Conservation (phyloP, 1,284 basidiomycete species). For the Naganishia cerealis region DNA sequence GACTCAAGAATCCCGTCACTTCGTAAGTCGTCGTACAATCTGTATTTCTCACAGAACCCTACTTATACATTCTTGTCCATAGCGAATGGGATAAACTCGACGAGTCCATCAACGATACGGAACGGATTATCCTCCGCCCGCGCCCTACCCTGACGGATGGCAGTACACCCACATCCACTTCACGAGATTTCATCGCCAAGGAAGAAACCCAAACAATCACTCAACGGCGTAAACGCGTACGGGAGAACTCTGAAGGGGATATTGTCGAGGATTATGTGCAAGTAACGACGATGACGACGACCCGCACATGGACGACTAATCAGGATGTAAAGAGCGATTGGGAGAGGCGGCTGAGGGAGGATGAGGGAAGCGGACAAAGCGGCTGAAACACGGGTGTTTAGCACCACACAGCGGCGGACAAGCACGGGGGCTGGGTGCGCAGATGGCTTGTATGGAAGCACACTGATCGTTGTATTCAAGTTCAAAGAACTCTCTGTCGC, state of each 20-base stretch:
- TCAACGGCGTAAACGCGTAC: conserved; percentile 12
- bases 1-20: conserved; percentile 14
- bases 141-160: conserved; percentile 6
- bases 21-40: neutral
- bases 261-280: conserved; percentile 21
- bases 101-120: conserved; percentile 11
- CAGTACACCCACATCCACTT: neutral
- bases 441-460: neutral
- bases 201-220: conserved; percentile 25
- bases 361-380: neutral
- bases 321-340: conserved; percentile 9
- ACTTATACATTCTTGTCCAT: neutral
- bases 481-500: too few species aligned
- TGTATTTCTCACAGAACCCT: neutral
- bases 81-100: conserved; percentile 16
- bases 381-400: neutral
- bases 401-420: too few species aligned
- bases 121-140: conserved; percentile 4
- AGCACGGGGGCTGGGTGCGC: neutral
- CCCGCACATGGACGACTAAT: conserved; percentile 19
- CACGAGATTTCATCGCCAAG: conserved; percentile 17
- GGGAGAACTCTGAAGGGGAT: conserved; percentile 13
- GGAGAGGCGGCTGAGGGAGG: conserved; percentile 5
- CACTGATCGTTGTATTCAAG: too few species aligned
- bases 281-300: conserved; percentile 11